Percentiles rank a stretch among this genome's conserved stretches.
phyloP scores from a whole-genome alignment of 805 yeast genomes.

The Candida maesae region DNA sequence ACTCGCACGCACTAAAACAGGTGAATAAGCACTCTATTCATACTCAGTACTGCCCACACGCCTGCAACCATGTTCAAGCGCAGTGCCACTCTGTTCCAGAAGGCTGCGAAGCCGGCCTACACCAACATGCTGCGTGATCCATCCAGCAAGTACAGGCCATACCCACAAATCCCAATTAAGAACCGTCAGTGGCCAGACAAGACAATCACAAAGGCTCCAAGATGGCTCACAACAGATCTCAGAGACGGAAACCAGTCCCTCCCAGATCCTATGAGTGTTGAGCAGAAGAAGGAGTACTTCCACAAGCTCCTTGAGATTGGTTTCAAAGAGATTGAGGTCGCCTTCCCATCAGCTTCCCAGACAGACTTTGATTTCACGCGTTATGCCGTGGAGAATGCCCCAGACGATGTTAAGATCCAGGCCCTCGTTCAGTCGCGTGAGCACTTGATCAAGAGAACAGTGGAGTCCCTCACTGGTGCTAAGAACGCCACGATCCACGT shows the following conservation, averaged over 20 bases:
- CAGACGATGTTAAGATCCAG: conserved; percentile 70
- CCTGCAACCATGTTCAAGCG: conserved; percentile 25
- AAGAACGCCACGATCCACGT: conserved; percentile 69
- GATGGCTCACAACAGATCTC: conserved; percentile 77
- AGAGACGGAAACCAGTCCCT: conserved; percentile 81
- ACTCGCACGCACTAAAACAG: too few relatives aligned
- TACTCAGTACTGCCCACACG: too few relatives aligned
- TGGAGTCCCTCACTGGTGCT: conserved; percentile 70
- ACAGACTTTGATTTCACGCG: conserved; percentile 80
- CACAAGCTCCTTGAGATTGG: conserved; percentile 70
- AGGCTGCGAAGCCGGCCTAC: conserved; percentile 31
- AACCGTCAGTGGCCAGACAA: conserved; percentile 73
- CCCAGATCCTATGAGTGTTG: conserved; percentile 79
- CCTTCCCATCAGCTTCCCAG: conserved; percentile 80
- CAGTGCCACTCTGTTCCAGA: conserved; percentile 15
- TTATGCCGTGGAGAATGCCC: conserved; percentile 74
- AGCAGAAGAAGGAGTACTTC: conserved; percentile 70
- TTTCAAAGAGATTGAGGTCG: conserved; percentile 76
- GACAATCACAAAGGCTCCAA: conserved; percentile 63
- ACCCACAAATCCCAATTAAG: conserved; percentile 50
- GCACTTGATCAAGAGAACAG: conserved; percentile 67
- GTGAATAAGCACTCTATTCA: too few relatives aligned
- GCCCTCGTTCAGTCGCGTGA: conserved; percentile 77
- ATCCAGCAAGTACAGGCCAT: conserved; percentile 54
- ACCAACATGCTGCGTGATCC: conserved; percentile 68